Percentiles rank a stretch among this genome's conserved stretches.
These are phyloP conservation scores for Pulveroboletus frians DNA, from an alignment of 768 basidiomycete species.

Conservation along the genomic window DNA sequence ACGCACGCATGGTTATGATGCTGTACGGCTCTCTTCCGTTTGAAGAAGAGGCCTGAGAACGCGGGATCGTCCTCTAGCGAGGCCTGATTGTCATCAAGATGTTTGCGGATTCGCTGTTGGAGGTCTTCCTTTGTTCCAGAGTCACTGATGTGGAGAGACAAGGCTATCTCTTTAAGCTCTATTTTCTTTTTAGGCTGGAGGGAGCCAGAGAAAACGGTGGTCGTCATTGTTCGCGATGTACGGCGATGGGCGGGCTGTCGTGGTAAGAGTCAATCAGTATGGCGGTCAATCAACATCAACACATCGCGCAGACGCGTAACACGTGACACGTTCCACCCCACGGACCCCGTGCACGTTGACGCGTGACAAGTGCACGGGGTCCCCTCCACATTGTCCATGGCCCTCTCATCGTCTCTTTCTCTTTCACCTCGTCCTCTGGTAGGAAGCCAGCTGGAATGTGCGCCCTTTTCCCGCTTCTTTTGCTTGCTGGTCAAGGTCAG, in stretches of 20 bases:
- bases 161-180: conserved; percentile 59
- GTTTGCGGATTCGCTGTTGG: conserved; percentile 54
- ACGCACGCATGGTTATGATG: conserved; percentile 13
- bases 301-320: conserved; percentile 23
- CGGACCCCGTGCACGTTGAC: conserved; percentile 6
- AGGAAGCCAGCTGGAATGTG: conserved; percentile 30
- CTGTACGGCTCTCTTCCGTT: conserved; percentile 33
- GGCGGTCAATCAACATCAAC: conserved; percentile 27
- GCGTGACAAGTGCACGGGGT: neutral
- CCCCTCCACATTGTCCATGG: neutral
- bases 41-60: conserved; percentile 51
- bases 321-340: conserved; percentile 17
- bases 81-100: conserved; percentile 52
- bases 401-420: conserved; percentile 14
- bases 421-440: conserved; percentile 25
- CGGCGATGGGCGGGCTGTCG: conserved; percentile 3
- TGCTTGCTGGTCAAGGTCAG: conserved; percentile 61
- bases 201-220: conserved; percentile 44
- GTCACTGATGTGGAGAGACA: conserved; percentile 47
- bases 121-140: conserved; percentile 61
- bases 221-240: conserved; percentile 34
- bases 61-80: conserved; percentile 51
- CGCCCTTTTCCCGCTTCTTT: conserved; percentile 26
- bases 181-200: conserved; percentile 64
- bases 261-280: conserved; percentile 10